A percentile compares a stretch with the other conserved stretches of the same genome.
Evolutionary conservation across 164 flowering plant species (phyloP).

Genomic region (Echeveria elegans): DNA sequence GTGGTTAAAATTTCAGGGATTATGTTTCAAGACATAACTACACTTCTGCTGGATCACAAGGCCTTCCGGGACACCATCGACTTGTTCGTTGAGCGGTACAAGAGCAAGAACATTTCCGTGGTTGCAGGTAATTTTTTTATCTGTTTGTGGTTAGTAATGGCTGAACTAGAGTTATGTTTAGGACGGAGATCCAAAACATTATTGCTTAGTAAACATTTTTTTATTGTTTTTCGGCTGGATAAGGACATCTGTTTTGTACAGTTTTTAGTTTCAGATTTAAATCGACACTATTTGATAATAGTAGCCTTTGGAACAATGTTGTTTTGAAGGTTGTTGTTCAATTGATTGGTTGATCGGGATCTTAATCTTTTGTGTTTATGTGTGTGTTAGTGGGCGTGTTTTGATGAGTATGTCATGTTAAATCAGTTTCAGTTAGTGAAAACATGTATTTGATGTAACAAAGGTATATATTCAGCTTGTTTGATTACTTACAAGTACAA

Average conservation of each 20-base stretch:
- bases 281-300: background rate
- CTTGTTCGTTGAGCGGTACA: constrained; percentile 35
- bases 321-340: background rate
- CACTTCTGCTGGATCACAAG: constrained; percentile 28
- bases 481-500: background rate
- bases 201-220: too few relatives aligned
- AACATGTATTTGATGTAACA: background rate
- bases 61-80: constrained; percentile 33
- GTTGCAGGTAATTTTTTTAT: constrained; percentile 26
- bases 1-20: constrained; percentile 2
- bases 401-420: background rate
- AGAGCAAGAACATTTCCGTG: constrained; percentile 27
- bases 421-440: background rate
- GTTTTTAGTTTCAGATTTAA: too few relatives aligned
- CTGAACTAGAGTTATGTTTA: too few relatives aligned
- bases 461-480: background rate
- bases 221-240: too few relatives aligned
- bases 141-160: background rate
- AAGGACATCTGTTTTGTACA: too few relatives aligned
- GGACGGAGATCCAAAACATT: too few relatives aligned
- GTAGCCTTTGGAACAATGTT: background rate
- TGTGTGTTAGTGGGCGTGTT: too few relatives aligned
- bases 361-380: background rate
- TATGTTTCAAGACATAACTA: constrained; percentile 38
- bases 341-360: background rate